phyloP scores from a whole-genome alignment of 2,329 filamentous ascomycete species.

The Epichloe scottii region DNA sequence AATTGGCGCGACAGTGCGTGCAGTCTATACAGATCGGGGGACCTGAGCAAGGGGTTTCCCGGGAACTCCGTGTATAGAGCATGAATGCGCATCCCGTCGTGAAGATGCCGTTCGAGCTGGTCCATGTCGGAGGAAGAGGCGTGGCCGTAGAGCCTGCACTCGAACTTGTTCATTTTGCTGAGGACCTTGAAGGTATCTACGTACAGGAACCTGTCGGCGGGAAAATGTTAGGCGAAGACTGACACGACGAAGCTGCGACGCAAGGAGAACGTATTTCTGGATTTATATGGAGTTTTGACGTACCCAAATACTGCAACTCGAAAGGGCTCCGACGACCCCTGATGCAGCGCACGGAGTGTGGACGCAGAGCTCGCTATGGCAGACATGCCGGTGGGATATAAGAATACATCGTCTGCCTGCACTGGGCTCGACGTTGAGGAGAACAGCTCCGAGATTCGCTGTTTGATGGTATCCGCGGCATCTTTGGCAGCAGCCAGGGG shows the following conservation, averaged over 20 bases:
- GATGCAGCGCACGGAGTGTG: slow-evolving; percentile 4
- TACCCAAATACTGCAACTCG: slow-evolving; percentile 18
- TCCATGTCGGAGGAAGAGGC: slow-evolving; percentile 27
- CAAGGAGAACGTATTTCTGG: no score
- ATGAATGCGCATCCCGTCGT: slow-evolving; percentile 24
- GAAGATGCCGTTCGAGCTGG: slow-evolving; percentile 24
- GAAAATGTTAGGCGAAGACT: background rate
- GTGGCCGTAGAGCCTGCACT: slow-evolving; percentile 30
- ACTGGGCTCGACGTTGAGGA: slow-evolving; percentile 8
- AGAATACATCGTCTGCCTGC: slow-evolving; percentile 27
- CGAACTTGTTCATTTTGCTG: slow-evolving; percentile 14
- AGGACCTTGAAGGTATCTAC: slow-evolving; percentile 20
- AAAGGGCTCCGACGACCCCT: background rate
- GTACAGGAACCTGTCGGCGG: slow-evolving; percentile 14
- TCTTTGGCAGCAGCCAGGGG: slow-evolving; percentile 4
- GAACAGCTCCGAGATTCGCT: slow-evolving; percentile 11
- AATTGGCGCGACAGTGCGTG: slow-evolving; percentile 21
- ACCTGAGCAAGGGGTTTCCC: slow-evolving; percentile 19
- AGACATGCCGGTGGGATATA: slow-evolving; percentile 40
- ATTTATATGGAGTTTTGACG: background rate
- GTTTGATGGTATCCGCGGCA: slow-evolving; percentile 7
- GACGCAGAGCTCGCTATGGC: slow-evolving; percentile 23
- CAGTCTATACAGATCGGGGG: slow-evolving; percentile 16
- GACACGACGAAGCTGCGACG: no score
- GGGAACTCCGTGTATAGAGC: slow-evolving; percentile 35